These are phyloP conservation scores for Diplotaxis tenuifolia DNA, from an alignment of 345 rosid species.

Conservation along the genomic window DNA sequence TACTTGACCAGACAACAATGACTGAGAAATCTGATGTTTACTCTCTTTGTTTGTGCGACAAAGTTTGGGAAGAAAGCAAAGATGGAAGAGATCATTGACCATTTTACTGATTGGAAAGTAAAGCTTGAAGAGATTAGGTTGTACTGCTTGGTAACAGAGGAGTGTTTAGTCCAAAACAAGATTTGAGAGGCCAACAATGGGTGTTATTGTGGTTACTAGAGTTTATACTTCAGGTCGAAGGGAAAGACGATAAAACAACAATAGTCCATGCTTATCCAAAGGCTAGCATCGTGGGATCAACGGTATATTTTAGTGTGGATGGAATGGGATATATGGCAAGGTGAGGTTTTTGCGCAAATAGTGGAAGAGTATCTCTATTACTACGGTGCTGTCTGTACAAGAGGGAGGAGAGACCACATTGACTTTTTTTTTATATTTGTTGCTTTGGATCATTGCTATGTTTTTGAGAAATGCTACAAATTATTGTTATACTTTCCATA, in stretches of 20 bases:
- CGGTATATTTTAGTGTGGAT: neutral
- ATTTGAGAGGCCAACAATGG: neutral
- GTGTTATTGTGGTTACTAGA: neutral
- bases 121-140: neutral
- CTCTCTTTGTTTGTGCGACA: neutral
- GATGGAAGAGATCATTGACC: neutral
- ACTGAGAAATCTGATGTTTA: neutral
- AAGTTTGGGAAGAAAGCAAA: neutral
- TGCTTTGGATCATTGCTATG: too few relatives aligned
- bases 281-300: neutral
- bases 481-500: neutral
- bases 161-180: neutral
- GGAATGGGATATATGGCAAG: neutral
- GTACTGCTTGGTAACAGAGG: neutral
- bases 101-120: neutral
- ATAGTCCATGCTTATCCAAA: neutral
- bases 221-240: neutral
- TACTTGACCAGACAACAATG: neutral
- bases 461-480: too few relatives aligned
- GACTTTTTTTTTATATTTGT: neutral
- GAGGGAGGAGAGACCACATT: slow-evolving; percentile 4
- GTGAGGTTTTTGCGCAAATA: too few relatives aligned
- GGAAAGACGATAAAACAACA: neutral
- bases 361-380: neutral
- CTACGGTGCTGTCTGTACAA: slow-evolving; percentile 20